Evolutionary conservation across 2,329 filamentous ascomycete genomes (phyloP).

Genomic region (Cercospora beticola): DNA sequence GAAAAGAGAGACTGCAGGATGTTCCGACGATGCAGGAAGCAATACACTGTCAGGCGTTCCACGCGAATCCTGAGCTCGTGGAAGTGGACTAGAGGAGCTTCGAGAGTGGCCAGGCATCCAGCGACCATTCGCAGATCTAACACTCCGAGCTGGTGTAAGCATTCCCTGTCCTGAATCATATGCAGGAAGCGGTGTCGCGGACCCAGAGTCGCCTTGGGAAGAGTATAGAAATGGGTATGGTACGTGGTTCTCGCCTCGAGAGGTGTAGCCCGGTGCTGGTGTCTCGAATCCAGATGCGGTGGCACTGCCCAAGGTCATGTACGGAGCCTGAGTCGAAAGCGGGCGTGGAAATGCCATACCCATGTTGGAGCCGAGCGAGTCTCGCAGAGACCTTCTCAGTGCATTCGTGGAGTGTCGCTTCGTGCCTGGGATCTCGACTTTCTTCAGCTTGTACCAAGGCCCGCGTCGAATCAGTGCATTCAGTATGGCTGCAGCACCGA

Average conservation of each 20-base stretch:
- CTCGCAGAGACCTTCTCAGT: slow-evolving; percentile 23
- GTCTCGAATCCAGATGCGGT: slow-evolving; percentile 18
- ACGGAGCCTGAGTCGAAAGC: background rate
- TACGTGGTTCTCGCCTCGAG: slow-evolving; percentile 5
- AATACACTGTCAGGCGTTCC: background rate
- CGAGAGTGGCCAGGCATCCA: slow-evolving; percentile 10
- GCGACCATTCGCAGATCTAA: slow-evolving; percentile 7
- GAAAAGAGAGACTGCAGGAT: background rate
- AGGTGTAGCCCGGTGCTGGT: slow-evolving; percentile 25
- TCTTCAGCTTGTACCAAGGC: slow-evolving; percentile 31
- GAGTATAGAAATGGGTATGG: background rate
- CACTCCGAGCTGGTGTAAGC: background rate
- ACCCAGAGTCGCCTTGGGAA: slow-evolving; percentile 14
- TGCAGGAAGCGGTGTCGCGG: slow-evolving; percentile 21
- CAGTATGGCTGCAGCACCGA: slow-evolving; percentile 31
- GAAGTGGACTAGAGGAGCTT: slow-evolving; percentile 8
- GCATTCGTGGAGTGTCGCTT: slow-evolving; percentile 19
- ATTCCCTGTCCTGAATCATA: slow-evolving; percentile 15
- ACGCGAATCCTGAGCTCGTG: background rate
- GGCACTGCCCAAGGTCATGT: background rate
- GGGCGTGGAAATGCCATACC: slow-evolving; percentile 13
- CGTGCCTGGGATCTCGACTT: slow-evolving; percentile 22
- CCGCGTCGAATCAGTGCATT: slow-evolving; percentile 33
- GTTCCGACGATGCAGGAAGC: background rate
- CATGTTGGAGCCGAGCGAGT: slow-evolving; percentile 17